Percentiles rank a stretch among this genome's conserved stretches.
phyloP scores from a whole-genome alignment of 495 filamentous ascomycete species.

The Sphaerosporella brunnea region DNA sequence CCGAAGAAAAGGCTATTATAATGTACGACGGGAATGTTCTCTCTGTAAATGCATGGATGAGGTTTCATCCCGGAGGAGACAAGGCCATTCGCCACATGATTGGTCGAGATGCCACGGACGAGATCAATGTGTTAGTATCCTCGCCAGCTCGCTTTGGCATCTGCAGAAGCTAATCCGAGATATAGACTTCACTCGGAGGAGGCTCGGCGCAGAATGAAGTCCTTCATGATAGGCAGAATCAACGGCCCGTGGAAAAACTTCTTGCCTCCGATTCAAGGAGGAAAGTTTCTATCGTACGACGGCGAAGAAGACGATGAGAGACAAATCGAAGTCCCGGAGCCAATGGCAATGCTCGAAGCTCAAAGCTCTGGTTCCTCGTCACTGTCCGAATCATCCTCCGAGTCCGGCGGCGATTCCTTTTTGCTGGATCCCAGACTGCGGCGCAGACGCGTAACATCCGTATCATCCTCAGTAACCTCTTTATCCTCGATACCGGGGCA shows the following conservation, averaged over 20 bases:
- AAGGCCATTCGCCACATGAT: constrained; percentile 91
- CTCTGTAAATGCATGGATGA: constrained; percentile 72
- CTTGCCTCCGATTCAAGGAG: constrained; percentile 81
- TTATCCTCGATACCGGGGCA: constrained; percentile 30
- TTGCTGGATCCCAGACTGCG: constrained; percentile 24
- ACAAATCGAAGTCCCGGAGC: neutral
- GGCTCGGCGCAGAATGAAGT: constrained; percentile 56
- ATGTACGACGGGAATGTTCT: constrained; percentile 67
- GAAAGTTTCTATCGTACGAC: constrained; percentile 51
- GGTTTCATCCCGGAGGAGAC: constrained; percentile 81
- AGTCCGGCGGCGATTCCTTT: too few relatives aligned
- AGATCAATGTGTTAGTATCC: constrained; percentile 65
- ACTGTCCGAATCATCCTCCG: constrained; percentile 22
- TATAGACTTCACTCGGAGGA: constrained; percentile 66
- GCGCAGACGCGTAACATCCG: constrained; percentile 22
- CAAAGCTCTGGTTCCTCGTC: constrained; percentile 14
- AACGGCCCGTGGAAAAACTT: constrained; percentile 79
- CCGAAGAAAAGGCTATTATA: constrained; percentile 63
- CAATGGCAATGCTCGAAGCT: neutral
- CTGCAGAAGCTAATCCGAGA: neutral
- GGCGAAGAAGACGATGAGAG: constrained; percentile 12
- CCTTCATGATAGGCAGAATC: constrained; percentile 68
- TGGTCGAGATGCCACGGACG: constrained; percentile 88
- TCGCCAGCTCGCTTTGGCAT: neutral
- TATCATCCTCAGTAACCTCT: constrained; percentile 31